Evolutionary conservation across 257 asterid genomes (phyloP).

Genomic region (Jacaranda copaia): DNA sequence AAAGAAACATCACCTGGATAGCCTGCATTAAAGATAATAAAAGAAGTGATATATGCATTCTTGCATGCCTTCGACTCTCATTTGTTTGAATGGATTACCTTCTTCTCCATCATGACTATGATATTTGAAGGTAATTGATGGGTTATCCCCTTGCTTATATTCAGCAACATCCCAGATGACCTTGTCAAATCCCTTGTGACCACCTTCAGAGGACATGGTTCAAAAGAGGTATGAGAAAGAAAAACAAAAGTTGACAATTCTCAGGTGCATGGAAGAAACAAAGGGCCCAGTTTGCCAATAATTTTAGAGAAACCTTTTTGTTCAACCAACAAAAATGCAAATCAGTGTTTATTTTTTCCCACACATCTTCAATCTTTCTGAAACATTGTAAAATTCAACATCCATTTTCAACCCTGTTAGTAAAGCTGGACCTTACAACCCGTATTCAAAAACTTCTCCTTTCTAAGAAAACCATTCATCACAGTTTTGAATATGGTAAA

Average conservation of each 20-base stretch:
- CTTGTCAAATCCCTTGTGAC: conserved; percentile 94
- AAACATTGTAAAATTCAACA: not conserved
- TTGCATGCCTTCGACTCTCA: not conserved
- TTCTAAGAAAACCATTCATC: too few relatives aligned
- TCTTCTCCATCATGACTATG: conserved; percentile 91
- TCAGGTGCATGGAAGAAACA: not conserved
- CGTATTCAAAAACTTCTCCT: too few relatives aligned
- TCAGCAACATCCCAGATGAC: conserved; percentile 94
- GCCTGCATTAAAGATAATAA: conserved; percentile 54
- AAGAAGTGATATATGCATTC: conserved; percentile 17
- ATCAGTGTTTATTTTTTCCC: not conserved
- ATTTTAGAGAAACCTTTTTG: not conserved
- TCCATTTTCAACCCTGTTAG: not conserved
- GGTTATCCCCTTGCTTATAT: conserved; percentile 74
- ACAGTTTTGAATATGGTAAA: too few relatives aligned
- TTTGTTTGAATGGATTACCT: conserved; percentile 53
- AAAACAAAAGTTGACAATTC: not conserved
- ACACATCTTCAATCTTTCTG: not conserved
- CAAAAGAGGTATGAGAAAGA: conserved; percentile 9
- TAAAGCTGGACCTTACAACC: not conserved
- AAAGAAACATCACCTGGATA: conserved; percentile 87
- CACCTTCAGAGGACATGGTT: conserved; percentile 61
- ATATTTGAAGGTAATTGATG: conserved; percentile 88
- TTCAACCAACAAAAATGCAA: not conserved
- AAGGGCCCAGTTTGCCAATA: not conserved